These are phyloP conservation scores for Herpetomonas samuelpessoai DNA, from an alignment of 208 protist species.

Conservation along the genomic window DNA sequence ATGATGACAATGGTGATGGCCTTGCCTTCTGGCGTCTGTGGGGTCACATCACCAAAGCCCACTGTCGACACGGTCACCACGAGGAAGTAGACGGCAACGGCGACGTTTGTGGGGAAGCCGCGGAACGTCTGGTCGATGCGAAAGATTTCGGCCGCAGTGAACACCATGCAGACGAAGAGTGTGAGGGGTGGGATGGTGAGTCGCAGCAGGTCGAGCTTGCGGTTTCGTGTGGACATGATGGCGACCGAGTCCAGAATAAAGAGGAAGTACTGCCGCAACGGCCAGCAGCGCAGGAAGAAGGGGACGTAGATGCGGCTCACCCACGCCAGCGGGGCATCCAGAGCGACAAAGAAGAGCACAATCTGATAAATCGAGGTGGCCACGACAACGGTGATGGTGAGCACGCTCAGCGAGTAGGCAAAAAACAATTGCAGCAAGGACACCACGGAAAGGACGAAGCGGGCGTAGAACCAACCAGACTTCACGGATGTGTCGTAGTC, in stretches of 20 bases:
- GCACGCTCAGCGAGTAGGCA: conserved; percentile 71
- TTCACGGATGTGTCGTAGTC: conserved; percentile 45
- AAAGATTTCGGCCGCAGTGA: conserved; percentile 64
- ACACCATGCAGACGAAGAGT: conserved; percentile 76
- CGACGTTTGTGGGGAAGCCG: conserved; percentile 56
- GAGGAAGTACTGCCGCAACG: conserved; percentile 85
- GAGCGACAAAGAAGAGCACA: conserved; percentile 59
- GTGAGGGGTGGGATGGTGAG: conserved; percentile 58
- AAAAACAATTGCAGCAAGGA: conserved; percentile 80
- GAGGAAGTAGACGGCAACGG: conserved; percentile 69
- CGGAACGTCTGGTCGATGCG: conserved; percentile 74
- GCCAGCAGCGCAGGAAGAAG: conserved; percentile 83
- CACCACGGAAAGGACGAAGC: conserved; percentile 61
- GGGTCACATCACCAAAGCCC: conserved; percentile 82
- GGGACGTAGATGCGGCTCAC: conserved; percentile 83
- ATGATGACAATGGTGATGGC: conserved; percentile 74
- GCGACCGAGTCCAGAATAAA: conserved; percentile 79
- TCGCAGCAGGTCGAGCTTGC: conserved; percentile 66
- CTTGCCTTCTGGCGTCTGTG: conserved; percentile 54
- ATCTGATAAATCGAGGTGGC: conserved; percentile 84
- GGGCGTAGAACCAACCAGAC: conserved; percentile 64
- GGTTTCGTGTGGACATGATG: conserved; percentile 52
- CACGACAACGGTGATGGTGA: conserved; percentile 71
- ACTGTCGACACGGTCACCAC: conserved; percentile 80
- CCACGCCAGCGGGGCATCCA: conserved; percentile 40